Evolutionary conservation across 768 basidiomycete species (phyloP), one percentile per base, ranked within the genome.

Genomic region (Suillus placidus): DNA sequence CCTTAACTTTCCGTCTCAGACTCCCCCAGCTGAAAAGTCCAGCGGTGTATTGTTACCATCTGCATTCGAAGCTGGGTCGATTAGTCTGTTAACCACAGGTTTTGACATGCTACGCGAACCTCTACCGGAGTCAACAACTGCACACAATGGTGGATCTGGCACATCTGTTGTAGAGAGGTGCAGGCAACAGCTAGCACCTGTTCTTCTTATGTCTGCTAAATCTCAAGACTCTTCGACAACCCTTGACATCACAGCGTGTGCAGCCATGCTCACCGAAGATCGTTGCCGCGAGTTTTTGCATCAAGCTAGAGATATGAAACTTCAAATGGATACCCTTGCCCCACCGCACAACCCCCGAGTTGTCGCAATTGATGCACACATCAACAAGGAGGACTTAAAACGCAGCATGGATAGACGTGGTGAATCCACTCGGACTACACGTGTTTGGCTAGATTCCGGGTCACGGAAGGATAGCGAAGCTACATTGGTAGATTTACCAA

Each of bases 241-340:
- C 61, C 52, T 68, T 62, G 67, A 70, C 23, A n/a, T 62, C 52
- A 67, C 69, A 61, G 67, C 70, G 63, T 77, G 70, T 42, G 63
- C 60, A 51, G 57, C n/a, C 37, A 63, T 77, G 62, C 72, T 76
- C 51, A 72, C 75, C 32, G 76, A 77, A 35, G 70, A 74, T 65
- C 66, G 47, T 30, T 76, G 75, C 67, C 61, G 13, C 42, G 13
- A 20, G 18, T 67, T 76, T 12, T 42, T 77, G 23, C 63, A 62
- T 47, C 61, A 70, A 52, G 70, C 75, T 38, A 71, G 69, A 34
- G 66, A 76, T 34, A 77, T 72, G 73, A 70, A 60, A 45, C 64
- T 1, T 30, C 75, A 76, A 58, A 52, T 74, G 47, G 54, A 68
- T 12, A 68, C 68, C 42, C 63, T 68, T 1, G 47, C 49, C 2